phyloP scores from a whole-genome alignment of 345 rosid genomes.

The Eucalyptus sideroxylon region DNA sequence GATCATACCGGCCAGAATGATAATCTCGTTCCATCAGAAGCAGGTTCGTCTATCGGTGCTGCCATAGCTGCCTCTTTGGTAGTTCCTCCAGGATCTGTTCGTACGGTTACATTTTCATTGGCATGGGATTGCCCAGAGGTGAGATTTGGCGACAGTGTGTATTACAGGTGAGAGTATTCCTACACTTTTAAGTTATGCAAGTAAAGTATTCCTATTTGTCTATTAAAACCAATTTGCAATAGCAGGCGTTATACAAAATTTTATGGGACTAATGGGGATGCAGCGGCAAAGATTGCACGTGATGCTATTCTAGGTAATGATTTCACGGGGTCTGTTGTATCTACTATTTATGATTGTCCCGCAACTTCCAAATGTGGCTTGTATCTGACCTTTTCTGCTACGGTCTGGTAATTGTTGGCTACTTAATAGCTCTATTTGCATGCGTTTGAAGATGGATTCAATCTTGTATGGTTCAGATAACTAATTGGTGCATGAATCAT shows the following conservation, averaged over 20 bases:
- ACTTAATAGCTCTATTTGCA: background rate
- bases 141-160: slow-evolving; percentile 60
- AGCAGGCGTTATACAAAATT: slow-evolving; percentile 80
- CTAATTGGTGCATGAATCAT: background rate
- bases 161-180: slow-evolving; percentile 35
- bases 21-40: slow-evolving; percentile 37
- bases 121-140: slow-evolving; percentile 95
- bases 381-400: background rate
- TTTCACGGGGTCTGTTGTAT: background rate
- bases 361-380: background rate
- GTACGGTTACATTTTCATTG: slow-evolving; percentile 64
- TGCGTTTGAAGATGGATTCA: background rate
- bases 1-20: slow-evolving; percentile 29
- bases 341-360: background rate
- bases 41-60: slow-evolving; percentile 84
- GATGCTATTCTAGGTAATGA: slow-evolving; percentile 74
- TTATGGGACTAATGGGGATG: slow-evolving; percentile 60
- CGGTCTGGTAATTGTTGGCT: background rate
- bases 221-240: background rate
- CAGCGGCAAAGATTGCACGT: slow-evolving; percentile 69
- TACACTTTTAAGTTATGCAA: background rate
- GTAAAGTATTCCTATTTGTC: background rate
- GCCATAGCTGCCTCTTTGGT: slow-evolving; percentile 76
- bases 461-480: background rate
- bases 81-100: slow-evolving; percentile 37